Base-by-base conservation (phyloP, 106 monocot species). In the Allium cepa region DNA sequence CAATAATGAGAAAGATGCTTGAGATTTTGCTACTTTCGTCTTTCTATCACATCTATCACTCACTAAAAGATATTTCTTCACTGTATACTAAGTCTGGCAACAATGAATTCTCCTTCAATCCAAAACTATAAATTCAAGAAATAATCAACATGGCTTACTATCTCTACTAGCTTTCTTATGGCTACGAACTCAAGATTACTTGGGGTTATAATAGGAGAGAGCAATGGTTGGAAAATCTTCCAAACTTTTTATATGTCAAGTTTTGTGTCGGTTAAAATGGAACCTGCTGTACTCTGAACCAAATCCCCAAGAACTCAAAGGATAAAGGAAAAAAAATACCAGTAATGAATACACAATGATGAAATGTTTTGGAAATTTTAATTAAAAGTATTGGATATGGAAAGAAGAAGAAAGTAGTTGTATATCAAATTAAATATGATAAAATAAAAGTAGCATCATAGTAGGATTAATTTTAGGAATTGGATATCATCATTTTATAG, bases 131-230 rank as follows among this genome's bases (percentile, higher is more conserved):
- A 56, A 13, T 75, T 74, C 26, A 93, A 55, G 72, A 82, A 87
- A 53, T 90, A 93, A 13, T 90, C 97, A 78, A 53, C 64, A 27
- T 67, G 73, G 76, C 78, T 68, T 48, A 89, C 92, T 48, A 92
- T 68, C 64, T 92, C 88, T 55, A 22, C 69, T 12, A 99, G 73
- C 69, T 90, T 82, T 26, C 89, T 80, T n/a, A 77, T 28, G 48
- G 90, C 87, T 18, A 84, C 81, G 64, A 92, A 62, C 57, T 90
- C 89, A 61, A 92, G 87, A 47, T 36, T 90, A 56, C 77, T 80
- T 74, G 97, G 97, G 45, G 22, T 90, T 12, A 85, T 92, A 50
- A 99, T 75, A 10, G 97, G 97, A 57, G 92, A 90, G 75, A 99
- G 81, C 8, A 99, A 69, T 22, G 80, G 79, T 69, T 93, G 62